phyloP scores from a whole-genome alignment of 495 filamentous ascomycete genomes.

The Hypoxylon fuscum region DNA sequence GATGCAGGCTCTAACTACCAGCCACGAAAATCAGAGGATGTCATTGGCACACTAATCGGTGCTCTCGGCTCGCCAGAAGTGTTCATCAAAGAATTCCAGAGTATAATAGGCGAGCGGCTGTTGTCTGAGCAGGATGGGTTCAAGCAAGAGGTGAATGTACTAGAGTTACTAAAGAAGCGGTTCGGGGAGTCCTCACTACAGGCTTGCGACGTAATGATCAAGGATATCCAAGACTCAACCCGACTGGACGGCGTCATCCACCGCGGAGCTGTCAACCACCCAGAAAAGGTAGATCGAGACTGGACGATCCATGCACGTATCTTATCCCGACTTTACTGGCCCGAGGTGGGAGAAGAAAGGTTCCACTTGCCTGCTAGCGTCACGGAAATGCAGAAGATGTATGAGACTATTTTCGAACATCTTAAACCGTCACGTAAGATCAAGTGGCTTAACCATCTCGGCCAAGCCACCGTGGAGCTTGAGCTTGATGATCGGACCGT shows the following conservation, averaged over 20 bases:
- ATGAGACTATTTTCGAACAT: slow-evolving; percentile 77
- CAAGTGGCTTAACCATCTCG: slow-evolving; percentile 84
- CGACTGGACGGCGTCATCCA: slow-evolving; percentile 73
- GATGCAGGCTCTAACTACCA: slow-evolving; percentile 93
- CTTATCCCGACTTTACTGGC: slow-evolving; percentile 95
- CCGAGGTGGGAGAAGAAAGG: slow-evolving; percentile 76
- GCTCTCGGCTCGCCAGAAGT: slow-evolving; percentile 86
- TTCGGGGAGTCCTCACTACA: slow-evolving; percentile 88
- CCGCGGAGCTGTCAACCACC: slow-evolving; percentile 45
- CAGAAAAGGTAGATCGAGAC: slow-evolving; percentile 46
- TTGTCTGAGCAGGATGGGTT: slow-evolving; percentile 75
- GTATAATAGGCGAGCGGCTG: slow-evolving; percentile 82
- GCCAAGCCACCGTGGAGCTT: slow-evolving; percentile 81
- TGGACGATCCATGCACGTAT: slow-evolving; percentile 76
- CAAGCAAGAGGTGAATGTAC: slow-evolving; percentile 76
- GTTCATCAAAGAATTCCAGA: slow-evolving; percentile 93
- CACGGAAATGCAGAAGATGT: slow-evolving; percentile 68
- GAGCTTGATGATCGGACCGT: slow-evolving; percentile 84
- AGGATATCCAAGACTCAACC: slow-evolving; percentile 87
- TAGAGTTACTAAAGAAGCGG: slow-evolving; percentile 86
- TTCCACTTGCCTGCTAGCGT: slow-evolving; percentile 77
- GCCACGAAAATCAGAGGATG: slow-evolving; percentile 85
- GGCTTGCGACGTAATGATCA: slow-evolving; percentile 95
- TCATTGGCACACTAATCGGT: slow-evolving; percentile 89
- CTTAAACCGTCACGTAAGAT: slow-evolving; percentile 86